Base-by-base conservation (phyloP, 345 rosid species). In the Mercurialis annua region DNA sequence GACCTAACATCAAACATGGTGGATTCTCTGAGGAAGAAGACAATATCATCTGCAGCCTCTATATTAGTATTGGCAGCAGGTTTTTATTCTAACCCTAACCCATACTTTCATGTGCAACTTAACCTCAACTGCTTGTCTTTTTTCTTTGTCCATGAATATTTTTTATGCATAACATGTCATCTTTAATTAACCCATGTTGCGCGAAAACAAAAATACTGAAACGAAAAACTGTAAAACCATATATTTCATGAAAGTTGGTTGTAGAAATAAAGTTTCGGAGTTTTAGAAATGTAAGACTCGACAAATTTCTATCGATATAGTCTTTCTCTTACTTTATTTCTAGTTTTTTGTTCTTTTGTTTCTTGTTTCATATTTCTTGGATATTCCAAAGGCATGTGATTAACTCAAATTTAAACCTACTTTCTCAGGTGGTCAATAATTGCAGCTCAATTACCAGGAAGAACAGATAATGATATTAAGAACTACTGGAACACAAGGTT, bases 11-110 rank as follows among this genome's bases (percentile, higher is more conserved):
- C 78, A 93, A 89, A 78, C 98, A 93, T 76, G 98, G 98, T 34
- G 94, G 96, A 72, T 93, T 93, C 82, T 85, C 98, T 66, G 98
- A 93, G 71, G 97, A 93, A 80, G 98, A 90, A 83, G 98, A 93
- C 84, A 87, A 85, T 68, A 86, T 89, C 85, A 93, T 93, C 70
- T 86, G 96, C 85, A 90, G 85, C 84, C 98, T 93, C 79, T 93
- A 90, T 80, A 86, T 90, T 16, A 93, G 98, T 78, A 93, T 93
- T 77, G 98, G 98, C 72, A 93, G 98, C 94, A 81, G 98, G 98
- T 86, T 2, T 17, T 12, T 20, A 72, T 67, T n/a, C n/a, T n/a
- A n/a, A n/a, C 54, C 50, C 70, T 64, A 69, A 65, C 58, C 53
- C 59, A 23, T 36, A 23, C 47, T 23, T 56, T 34, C 7, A 4